phyloP scores from a whole-genome alignment of 768 basidiomycete species.

The Pulveroboletus frians region DNA sequence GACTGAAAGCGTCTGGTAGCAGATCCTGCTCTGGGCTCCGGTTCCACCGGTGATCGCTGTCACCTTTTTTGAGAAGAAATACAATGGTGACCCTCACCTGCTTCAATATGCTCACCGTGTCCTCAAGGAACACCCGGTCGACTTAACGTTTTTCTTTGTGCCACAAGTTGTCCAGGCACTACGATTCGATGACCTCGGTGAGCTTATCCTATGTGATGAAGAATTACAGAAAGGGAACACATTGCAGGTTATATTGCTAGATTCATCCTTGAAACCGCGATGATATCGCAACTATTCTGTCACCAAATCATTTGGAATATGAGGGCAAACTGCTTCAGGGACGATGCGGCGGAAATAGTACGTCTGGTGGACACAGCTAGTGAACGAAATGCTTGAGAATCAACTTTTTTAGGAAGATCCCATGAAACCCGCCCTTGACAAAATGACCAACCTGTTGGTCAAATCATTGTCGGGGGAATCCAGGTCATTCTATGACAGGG shows the following conservation, averaged over 20 bases:
- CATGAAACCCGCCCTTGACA: slow-evolving; percentile 93
- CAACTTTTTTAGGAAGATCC: slow-evolving; percentile 67
- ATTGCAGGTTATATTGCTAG: slow-evolving; percentile 80
- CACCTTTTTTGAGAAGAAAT: slow-evolving; percentile 81
- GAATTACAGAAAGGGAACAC: neutral
- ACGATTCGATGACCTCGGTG: slow-evolving; percentile 84
- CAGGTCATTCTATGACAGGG: slow-evolving; percentile 84
- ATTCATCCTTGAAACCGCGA: slow-evolving; percentile 96
- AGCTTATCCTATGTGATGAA: slow-evolving; percentile 11
- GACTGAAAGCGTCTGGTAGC: slow-evolving; percentile 40
- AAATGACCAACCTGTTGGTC: slow-evolving; percentile 76
- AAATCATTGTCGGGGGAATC: slow-evolving; percentile 85
- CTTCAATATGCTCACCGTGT: slow-evolving; percentile 97
- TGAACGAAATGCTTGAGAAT: neutral
- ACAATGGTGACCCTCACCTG: slow-evolving; percentile 75
- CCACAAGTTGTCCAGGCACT: slow-evolving; percentile 97
- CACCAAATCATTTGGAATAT: slow-evolving; percentile 99
- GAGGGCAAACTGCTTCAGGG: slow-evolving; percentile 97
- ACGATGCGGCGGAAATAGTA: slow-evolving; percentile 82
- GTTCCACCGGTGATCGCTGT: slow-evolving; percentile 79
- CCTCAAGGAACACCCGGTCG: slow-evolving; percentile 89
- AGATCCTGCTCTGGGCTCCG: slow-evolving; percentile 83
- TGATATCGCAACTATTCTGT: slow-evolving; percentile 95
- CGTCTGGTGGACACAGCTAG: slow-evolving; percentile 20
- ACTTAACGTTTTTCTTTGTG: slow-evolving; percentile 96